Evolutionary conservation across 352 stramenopile genomes (phyloP).

Genomic region (Globisporangium ultimum): DNA sequence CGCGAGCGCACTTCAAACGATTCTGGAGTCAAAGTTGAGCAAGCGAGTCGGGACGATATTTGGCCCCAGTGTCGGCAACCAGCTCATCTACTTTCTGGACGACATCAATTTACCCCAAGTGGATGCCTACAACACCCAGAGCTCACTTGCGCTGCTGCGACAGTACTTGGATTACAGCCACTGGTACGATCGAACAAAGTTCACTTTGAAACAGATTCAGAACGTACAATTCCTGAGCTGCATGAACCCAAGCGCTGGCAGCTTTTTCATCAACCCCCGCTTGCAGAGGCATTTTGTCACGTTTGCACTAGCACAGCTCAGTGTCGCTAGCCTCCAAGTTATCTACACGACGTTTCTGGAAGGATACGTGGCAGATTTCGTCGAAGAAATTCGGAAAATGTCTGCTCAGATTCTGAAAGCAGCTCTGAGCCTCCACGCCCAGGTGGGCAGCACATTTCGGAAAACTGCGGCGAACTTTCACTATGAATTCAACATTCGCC

Average conservation of each 20-base stretch:
- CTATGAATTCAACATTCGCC: conserved; percentile 97
- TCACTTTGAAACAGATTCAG: conserved; percentile 90
- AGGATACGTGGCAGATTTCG: conserved; percentile 92
- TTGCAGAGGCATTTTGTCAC: conserved; percentile 95
- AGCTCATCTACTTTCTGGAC: conserved; percentile 95
- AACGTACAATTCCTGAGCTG: conserved; percentile 94
- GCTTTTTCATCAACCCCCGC: conserved; percentile 91
- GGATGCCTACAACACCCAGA: conserved; percentile 94
- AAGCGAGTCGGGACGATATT: conserved; percentile 89
- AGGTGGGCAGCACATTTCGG: conserved; percentile 76
- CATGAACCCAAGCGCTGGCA: conserved; percentile 95
- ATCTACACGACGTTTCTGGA: conserved; percentile 96
- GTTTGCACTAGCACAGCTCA: conserved; percentile 90
- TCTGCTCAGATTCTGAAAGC: conserved; percentile 79
- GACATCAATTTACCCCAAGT: conserved; percentile 95
- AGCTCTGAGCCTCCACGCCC: conserved; percentile 87
- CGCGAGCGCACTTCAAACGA: conserved; percentile 59
- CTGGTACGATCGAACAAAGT: conserved; percentile 93
- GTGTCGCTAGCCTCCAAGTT: conserved; percentile 81
- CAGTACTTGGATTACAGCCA: conserved; percentile 95
- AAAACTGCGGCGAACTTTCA: conserved; percentile 96
- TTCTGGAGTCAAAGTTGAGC: conserved; percentile 84
- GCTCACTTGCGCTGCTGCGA: conserved; percentile 89
- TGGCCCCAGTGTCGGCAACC: conserved; percentile 69
- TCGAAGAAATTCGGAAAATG: conserved; percentile 90